Conservation (phyloP, 148 eudicot species). For the Silene uniflora region DNA sequence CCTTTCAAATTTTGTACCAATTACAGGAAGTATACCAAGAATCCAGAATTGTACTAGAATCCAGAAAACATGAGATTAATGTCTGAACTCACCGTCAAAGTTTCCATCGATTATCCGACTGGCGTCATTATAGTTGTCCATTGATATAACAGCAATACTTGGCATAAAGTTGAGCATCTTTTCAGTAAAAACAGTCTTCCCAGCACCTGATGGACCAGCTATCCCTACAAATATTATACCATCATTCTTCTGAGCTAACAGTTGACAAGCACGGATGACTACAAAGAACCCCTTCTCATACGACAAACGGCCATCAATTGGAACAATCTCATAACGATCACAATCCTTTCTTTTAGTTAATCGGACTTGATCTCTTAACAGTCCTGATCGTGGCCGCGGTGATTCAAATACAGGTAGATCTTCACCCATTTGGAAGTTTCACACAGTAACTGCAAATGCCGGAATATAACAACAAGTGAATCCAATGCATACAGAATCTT, state of each 20-base stretch:
- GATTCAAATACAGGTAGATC: conserved; percentile 46
- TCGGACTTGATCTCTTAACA: conserved; percentile 80
- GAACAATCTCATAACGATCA: conserved; percentile 62
- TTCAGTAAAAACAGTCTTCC: conserved; percentile 77
- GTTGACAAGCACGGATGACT: conserved; percentile 77
- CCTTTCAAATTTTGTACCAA: background rate
- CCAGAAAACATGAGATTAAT: conserved; percentile 5
- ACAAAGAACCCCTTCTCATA: conserved; percentile 86
- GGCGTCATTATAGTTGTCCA: conserved; percentile 85
- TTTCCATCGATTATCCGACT: conserved; percentile 82
- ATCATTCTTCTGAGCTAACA: conserved; percentile 71
- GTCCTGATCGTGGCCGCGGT: conserved; percentile 60
- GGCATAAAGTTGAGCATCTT: conserved; percentile 75
- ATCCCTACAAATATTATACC: conserved; percentile 79
- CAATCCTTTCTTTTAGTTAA: conserved; percentile 60
- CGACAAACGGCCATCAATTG: conserved; percentile 58
- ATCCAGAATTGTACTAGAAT: background rate
- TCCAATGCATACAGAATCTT: background rate
- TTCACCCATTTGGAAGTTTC: conserved; percentile 35
- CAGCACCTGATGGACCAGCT: conserved; percentile 92
- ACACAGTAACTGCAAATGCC: conserved; percentile 23
- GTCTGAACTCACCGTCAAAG: conserved; percentile 57
- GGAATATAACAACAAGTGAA: conserved; percentile 2
- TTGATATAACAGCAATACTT: conserved; percentile 70
- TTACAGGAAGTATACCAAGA: background rate